phyloP scores from a whole-genome alignment of 106 monocot species.

The Narthecium ossifragum region DNA sequence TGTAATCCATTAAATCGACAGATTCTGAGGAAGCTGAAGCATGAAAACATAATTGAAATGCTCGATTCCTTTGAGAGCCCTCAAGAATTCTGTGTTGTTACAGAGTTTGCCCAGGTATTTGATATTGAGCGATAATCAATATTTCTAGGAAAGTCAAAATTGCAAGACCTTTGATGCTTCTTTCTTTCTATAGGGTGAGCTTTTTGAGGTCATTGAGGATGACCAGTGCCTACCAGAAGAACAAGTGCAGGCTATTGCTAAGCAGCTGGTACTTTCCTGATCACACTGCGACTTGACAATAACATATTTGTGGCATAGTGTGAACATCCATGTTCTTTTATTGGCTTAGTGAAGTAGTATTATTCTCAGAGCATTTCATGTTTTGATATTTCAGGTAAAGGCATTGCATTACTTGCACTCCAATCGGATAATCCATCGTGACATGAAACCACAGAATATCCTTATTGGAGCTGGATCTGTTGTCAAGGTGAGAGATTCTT shows the following conservation, averaged over 20 bases:
- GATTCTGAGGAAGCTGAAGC: slow-evolving; percentile 94
- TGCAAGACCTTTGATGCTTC: not conserved
- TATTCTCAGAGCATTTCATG: no score
- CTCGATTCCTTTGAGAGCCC: slow-evolving; percentile 91
- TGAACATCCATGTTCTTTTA: no score
- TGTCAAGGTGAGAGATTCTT: slow-evolving; percentile 65
- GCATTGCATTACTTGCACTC: slow-evolving; percentile 95
- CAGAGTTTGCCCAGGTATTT: slow-evolving; percentile 97
- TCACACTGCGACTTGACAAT: not conserved
- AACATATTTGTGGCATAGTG: no score
- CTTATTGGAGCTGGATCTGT: slow-evolving; percentile 88
- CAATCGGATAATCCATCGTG: slow-evolving; percentile 97
- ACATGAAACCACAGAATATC: slow-evolving; percentile 99
- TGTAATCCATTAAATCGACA: no score
- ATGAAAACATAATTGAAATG: slow-evolving; percentile 99
- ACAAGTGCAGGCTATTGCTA: slow-evolving; percentile 96
- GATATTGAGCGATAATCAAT: not conserved
- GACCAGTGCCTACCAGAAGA: slow-evolving; percentile 96
- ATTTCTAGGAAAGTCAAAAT: not conserved
- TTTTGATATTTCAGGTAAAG: slow-evolving; percentile 58
- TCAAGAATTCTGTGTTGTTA: slow-evolving; percentile 98
- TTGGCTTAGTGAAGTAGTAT: no score
- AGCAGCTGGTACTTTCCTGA: slow-evolving; percentile 61
- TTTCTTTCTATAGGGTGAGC: slow-evolving; percentile 59
- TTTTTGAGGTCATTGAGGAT: slow-evolving; percentile 98